phyloP scores from a whole-genome alignment of 306 rosid genomes.

The Arachis hypogaea region DNA sequence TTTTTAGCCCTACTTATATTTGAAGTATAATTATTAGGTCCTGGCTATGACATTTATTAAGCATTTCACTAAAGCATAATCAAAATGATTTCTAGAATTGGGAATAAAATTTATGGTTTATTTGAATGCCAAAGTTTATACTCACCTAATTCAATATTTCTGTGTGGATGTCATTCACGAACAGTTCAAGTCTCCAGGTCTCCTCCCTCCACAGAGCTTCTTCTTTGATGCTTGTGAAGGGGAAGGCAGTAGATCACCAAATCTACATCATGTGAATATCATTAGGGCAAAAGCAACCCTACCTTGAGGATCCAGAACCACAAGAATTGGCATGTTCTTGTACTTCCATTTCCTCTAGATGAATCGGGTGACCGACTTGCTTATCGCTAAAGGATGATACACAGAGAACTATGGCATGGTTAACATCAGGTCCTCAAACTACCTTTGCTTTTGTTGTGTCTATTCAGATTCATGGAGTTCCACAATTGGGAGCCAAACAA shows the following conservation, averaged over 20 bases:
- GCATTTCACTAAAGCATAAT: background rate
- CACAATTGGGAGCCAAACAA: slow-evolving; percentile 66
- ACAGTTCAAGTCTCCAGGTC: slow-evolving; percentile 60
- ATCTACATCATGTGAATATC: slow-evolving; percentile 83
- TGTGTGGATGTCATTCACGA: slow-evolving; percentile 58
- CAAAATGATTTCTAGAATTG: too few species aligned
- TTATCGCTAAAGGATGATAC: slow-evolving; percentile 53
- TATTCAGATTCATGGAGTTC: slow-evolving; percentile 42
- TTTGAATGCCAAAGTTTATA: background rate
- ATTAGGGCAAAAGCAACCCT: slow-evolving; percentile 58
- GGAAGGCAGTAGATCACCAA: slow-evolving; percentile 69
- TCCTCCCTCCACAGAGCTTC: slow-evolving; percentile 71
- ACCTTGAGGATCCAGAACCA: slow-evolving; percentile 69
- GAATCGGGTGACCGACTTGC: slow-evolving; percentile 54
- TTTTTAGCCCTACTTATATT: too few species aligned
- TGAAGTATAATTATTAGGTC: background rate
- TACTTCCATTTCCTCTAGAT: slow-evolving; percentile 58
- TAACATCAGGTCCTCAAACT: slow-evolving; percentile 42
- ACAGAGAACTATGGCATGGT: slow-evolving; percentile 64
- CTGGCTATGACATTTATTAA: background rate
- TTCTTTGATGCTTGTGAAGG: slow-evolving; percentile 62
- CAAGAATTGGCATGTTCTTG: slow-evolving; percentile 64
- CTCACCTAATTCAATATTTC: slow-evolving; percentile 63
- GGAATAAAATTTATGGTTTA: too few species aligned
- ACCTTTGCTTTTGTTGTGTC: slow-evolving; percentile 43